Percentiles rank a stretch among this genome's conserved stretches.
Conservation (phyloP, 768 basidiomycete species). For the Tulasnella calospora region DNA sequence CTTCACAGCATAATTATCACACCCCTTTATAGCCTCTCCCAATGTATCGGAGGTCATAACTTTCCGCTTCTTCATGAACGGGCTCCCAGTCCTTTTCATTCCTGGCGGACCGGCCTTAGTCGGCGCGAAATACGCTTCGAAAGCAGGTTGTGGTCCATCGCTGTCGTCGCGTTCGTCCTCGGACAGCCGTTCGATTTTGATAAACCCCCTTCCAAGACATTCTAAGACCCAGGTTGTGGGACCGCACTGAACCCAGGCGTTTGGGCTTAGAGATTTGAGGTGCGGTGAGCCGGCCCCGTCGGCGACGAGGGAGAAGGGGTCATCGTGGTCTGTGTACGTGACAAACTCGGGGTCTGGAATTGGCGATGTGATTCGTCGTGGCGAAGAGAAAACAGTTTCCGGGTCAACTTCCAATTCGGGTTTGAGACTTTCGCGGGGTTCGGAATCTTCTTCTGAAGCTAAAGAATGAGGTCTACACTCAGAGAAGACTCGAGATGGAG, state of each 20-base stretch:
- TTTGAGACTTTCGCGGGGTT: background rate
- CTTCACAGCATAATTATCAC: conserved; percentile 54
- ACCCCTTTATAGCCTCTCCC: conserved; percentile 57
- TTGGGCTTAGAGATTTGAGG: conserved; percentile 49
- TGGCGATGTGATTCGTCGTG: background rate
- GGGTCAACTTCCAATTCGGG: conserved; percentile 23
- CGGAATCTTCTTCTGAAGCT: background rate
- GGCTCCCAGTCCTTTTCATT: background rate
- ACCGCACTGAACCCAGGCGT: conserved; percentile 80
- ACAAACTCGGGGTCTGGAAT: conserved; percentile 58
- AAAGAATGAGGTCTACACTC: background rate
- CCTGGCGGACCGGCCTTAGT: conserved; percentile 30
- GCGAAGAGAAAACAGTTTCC: background rate
- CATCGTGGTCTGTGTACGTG: conserved; percentile 69
- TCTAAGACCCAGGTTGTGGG: conserved; percentile 66
- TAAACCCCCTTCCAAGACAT: conserved; percentile 61
- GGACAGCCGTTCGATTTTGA: conserved; percentile 49
- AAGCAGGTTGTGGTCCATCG: conserved; percentile 35
- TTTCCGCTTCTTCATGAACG: conserved; percentile 49
- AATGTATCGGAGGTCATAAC: conserved; percentile 55
- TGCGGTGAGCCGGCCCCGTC: conserved; percentile 46
- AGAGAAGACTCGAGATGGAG: background rate
- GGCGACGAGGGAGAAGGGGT: conserved; percentile 58
- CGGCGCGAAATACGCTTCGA: conserved; percentile 53
- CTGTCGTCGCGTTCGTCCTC: background rate